Evolutionary conservation across 345 rosid genomes (phyloP), one percentile per base, ranked within the genome.

Genomic region (Hevea brasiliensis): DNA sequence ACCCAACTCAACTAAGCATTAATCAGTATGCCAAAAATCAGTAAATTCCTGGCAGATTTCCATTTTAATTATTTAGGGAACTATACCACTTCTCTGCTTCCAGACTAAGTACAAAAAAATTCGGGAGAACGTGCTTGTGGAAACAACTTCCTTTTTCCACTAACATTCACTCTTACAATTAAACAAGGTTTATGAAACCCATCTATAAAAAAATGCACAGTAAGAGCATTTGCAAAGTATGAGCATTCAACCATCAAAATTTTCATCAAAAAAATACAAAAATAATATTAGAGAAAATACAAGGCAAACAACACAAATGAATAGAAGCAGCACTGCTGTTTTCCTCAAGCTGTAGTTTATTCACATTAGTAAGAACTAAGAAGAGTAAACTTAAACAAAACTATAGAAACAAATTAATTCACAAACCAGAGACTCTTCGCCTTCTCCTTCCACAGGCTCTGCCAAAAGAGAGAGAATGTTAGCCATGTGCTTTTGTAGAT

Each of bases 401-500:
- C 65, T 48, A 20, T 21, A 24, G 26, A 58, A 56, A 54, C 40
- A 45, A 60, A 63, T 41, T 65, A 23, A 53, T 67, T 51, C 54
- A 80, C 89, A 76, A 79, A 96, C 99, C 94, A 89, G 84, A 24
- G 97, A 86, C 73, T 96, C 97, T 65, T 93, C 95, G 8, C 89
- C 93, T 75, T 90, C 94, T 50, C 92, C 99, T 76, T 88, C 99
- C 50, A 82, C 89, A 21, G 96, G 88, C 78, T 96, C 98, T 23
- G 94, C 90, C 74, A 96, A 81, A 75, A 96, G 97, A 55, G 93
- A 86, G 32, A 96, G 79, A 68, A 96, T 90, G 84, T 91, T 96
- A 69, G 85, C 90, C 82, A 91, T 76, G 76, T 96, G 99, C 81
- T 96, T 96, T 81, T 93, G 97, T 41, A 96, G 88, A 83, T 96